Base-by-base conservation (phyloP, 2,329 filamentous ascomycete genomes). In the Chalaropsis thielavioides region DNA sequence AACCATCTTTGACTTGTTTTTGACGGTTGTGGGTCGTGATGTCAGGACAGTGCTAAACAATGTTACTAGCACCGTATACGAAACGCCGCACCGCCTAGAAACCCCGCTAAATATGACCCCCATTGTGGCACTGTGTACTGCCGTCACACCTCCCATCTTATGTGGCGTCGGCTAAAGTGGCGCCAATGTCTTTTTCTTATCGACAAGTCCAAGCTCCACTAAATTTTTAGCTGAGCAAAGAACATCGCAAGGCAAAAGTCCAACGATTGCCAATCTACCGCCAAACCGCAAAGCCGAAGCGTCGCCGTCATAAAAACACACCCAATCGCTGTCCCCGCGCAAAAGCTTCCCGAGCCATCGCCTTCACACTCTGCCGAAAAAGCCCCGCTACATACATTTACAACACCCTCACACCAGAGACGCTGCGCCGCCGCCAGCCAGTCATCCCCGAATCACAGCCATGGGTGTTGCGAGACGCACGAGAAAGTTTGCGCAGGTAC, bases 381-480 rank as follows among this genome's bases (percentile, higher is more conserved):
- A 27, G 19, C 6, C 10, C 15, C 7, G 15, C 24, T 27, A 41
- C 35, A 56, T 22, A 15, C 6, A 56, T 11, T 7, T 22, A 56
- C 19, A 4, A 4, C 31, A 11, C 22, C n/a, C 19, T 15, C 19
- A 8, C 15, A 27, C 62, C 59, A 67, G 54, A 59, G 41, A 43
- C 41, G 13, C 41, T n/a, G 10, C 41, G 17, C 41, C 41, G 11
- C 17, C 41, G 41, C 41, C 41, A 15, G 31, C 31, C 31, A 31
- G 31, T 31, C 46, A 6, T 49, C 46, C 46, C 11, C 46, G 13
- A 22, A 49, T 49, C 46, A 49, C 46, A n/a, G 69, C 66, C 68
- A 96, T 96, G 92, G 92, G 91, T 76, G 84, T 91, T 70, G 84
- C 86, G 68, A 96, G 95, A 79, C 90, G 86, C 75, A 95, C 90